These are phyloP conservation scores for Penicillium frequentans DNA, from an alignment of 2,329 filamentous ascomycete genomes.

Conservation along the genomic window DNA sequence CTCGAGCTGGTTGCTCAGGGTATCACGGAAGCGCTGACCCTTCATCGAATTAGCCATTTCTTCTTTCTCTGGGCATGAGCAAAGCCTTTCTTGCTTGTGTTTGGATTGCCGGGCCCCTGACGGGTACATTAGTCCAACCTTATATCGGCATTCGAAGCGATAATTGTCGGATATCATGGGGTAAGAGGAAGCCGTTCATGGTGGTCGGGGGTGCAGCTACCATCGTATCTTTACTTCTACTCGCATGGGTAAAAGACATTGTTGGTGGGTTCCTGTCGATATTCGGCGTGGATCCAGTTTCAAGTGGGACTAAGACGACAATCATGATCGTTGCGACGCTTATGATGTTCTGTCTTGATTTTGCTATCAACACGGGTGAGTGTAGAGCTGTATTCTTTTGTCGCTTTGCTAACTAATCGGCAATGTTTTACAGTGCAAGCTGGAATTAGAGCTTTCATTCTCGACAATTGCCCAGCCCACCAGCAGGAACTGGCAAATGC, in stretches of 20 bases:
- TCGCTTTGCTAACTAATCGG: constrained; percentile 6
- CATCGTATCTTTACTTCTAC: constrained; percentile 64
- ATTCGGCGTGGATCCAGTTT: constrained; percentile 70
- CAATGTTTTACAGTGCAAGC: constrained; percentile 67
- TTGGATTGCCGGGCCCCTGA: constrained; percentile 80
- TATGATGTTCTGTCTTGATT: constrained; percentile 87
- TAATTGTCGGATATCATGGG: constrained; percentile 71
- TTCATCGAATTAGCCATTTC: constrained; percentile 56
- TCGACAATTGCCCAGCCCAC: constrained; percentile 87
- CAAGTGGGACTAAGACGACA: constrained; percentile 61
- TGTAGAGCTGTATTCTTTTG: neutral
- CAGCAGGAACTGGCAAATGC: constrained; percentile 93
- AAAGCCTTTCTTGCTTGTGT: constrained; percentile 81
- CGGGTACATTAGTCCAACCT: constrained; percentile 76
- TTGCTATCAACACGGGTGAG: constrained; percentile 86
- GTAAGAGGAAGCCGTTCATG: constrained; percentile 81
- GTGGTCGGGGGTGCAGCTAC: constrained; percentile 68
- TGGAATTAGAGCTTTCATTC: constrained; percentile 66
- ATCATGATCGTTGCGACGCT: constrained; percentile 79
- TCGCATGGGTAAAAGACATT: constrained; percentile 74
- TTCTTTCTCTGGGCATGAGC: constrained; percentile 77
- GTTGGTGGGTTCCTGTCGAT: constrained; percentile 66
- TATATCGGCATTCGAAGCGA: constrained; percentile 82
- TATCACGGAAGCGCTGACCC: neutral
- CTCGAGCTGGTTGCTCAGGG: neutral